Conservation (phyloP, 495 filamentous ascomycete genomes). For the Xylona heveae region DNA sequence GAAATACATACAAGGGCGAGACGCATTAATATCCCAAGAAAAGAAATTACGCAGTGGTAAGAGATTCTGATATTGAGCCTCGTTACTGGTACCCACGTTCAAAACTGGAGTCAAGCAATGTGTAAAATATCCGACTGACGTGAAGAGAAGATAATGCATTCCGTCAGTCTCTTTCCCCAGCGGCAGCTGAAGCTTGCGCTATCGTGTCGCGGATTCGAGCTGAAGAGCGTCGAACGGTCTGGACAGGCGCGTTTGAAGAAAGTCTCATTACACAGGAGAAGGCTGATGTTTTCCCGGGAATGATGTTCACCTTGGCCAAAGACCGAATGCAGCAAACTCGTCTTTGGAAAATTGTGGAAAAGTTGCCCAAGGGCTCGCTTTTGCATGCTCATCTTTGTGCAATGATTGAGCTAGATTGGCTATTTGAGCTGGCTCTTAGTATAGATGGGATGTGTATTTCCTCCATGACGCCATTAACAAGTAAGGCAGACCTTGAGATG, state of each 20-base stretch:
- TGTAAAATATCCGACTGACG: conserved; percentile 5
- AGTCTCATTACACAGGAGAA: conserved; percentile 30
- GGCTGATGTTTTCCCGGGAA: conserved; percentile 50
- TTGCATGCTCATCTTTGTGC: conserved; percentile 78
- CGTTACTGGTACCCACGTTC: conserved; percentile 7
- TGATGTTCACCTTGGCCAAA: conserved; percentile 73
- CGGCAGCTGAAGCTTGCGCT: conserved; percentile 48
- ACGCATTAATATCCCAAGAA: conserved; percentile 59
- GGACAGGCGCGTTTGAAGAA: conserved; percentile 50
- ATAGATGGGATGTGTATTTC: conserved; percentile 58
- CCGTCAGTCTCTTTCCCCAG: conserved; percentile 46
- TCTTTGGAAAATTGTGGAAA: conserved; percentile 65
- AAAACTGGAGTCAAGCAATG: conserved; percentile 5
- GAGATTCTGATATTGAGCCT: conserved; percentile 8
- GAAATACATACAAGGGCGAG: conserved; percentile 55
- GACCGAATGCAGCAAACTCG: conserved; percentile 58
- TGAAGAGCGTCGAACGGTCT: conserved; percentile 49
- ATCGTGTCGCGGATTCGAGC: conserved; percentile 62
- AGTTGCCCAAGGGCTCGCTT: conserved; percentile 80
- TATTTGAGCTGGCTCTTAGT: conserved; percentile 45
- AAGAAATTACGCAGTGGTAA: conserved; percentile 62
- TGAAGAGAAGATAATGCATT: conserved; percentile 32
- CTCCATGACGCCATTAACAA: conserved; percentile 28
- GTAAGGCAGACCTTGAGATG: conserved; percentile 21
- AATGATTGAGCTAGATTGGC: conserved; percentile 68